Conservation (phyloP, 306 rosid species). For the Rubus parviflorus region DNA sequence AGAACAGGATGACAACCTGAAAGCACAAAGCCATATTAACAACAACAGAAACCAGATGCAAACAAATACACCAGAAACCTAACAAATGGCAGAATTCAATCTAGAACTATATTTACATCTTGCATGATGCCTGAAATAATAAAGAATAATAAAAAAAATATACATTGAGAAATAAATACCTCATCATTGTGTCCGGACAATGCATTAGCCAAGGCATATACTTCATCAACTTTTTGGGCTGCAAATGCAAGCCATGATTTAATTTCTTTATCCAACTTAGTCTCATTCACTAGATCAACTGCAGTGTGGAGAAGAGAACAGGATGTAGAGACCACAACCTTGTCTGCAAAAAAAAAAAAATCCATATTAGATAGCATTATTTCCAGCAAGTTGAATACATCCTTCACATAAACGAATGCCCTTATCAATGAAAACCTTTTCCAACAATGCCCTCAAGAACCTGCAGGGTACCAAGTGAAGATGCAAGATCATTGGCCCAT, state of each 20-base stretch:
- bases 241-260: slow-evolving; percentile 93
- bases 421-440: slow-evolving; percentile 45
- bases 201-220: slow-evolving; percentile 80
- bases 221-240: slow-evolving; percentile 84
- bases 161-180: slow-evolving; percentile 28
- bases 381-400: slow-evolving; percentile 14
- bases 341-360: slow-evolving; percentile 37
- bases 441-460: slow-evolving; percentile 64
- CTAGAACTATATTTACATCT: neutral
- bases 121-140: neutral
- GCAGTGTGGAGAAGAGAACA: slow-evolving; percentile 95
- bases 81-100: neutral
- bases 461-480: slow-evolving; percentile 57
- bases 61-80: neutral
- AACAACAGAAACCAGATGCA: neutral
- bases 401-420: slow-evolving; percentile 10
- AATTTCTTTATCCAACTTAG: slow-evolving; percentile 68
- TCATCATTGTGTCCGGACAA: slow-evolving; percentile 63
- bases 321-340: slow-evolving; percentile 77
- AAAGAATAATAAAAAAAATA: neutral
- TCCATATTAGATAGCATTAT: neutral
- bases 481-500: slow-evolving; percentile 78
- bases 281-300: slow-evolving; percentile 79
- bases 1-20: neutral
- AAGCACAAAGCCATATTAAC: neutral